Percentiles rank a stretch among this genome's conserved stretches.
Conservation (phyloP, 805 yeast species). For the baker's yeast (Saccharomyces cerevisiae) region DNA sequence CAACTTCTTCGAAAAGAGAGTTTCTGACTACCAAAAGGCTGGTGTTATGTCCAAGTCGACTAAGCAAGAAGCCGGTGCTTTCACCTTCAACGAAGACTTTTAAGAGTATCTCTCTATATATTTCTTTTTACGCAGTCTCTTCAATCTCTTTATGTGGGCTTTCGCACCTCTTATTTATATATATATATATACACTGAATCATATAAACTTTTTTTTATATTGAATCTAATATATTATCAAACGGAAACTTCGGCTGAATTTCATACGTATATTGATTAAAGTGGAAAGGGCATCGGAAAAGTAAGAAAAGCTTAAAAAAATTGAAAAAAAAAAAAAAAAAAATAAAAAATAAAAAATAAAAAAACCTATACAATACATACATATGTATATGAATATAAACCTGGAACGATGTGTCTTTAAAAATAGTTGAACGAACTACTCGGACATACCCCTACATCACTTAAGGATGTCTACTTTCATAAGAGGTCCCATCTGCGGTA, state of each 20-base stretch:
- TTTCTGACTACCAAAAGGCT: slow-evolving; percentile 96
- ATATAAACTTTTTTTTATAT: background rate
- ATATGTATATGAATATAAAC: background rate
- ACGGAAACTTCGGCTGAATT: background rate
- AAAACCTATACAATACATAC: background rate
- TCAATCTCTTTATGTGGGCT: background rate
- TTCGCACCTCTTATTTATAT: background rate
- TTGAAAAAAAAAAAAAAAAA: background rate
- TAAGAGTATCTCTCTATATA: slow-evolving; percentile 30
- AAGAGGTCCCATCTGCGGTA: slow-evolving; percentile 81
- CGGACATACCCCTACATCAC: background rate
- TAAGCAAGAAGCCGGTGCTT: slow-evolving; percentile 46
- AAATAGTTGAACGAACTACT: background rate
- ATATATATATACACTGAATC: background rate
- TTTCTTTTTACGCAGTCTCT: background rate
- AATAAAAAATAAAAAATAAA: background rate
- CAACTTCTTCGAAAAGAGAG: slow-evolving; percentile 97
- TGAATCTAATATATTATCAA: background rate
- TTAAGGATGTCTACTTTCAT: slow-evolving; percentile 37
- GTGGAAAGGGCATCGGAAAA: background rate
- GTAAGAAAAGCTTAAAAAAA: background rate
- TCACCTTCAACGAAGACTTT: slow-evolving; percentile 90
- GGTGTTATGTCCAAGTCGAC: slow-evolving; percentile 87
- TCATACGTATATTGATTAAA: background rate
- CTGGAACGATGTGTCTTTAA: too few species aligned